Base-by-base conservation (phyloP, 192 early-diverging fungal genomes). In the Globomyces pollinis-pini region DNA sequence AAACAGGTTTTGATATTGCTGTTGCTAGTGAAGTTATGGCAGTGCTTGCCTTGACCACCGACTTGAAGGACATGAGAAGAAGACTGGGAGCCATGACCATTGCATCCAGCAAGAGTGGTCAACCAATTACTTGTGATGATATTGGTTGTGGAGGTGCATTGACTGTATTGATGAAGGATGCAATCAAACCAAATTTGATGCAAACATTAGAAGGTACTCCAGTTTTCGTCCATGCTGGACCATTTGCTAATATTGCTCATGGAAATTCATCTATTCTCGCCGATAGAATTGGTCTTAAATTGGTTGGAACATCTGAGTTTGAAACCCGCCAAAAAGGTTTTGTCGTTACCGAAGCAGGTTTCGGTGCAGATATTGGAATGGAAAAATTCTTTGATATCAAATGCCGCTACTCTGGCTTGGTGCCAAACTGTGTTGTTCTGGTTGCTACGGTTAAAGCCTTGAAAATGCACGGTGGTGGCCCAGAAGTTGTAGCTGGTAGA, bases 1-100 rank as follows among this genome's bases (percentile, higher is more conserved):
- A 86, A 67, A 99, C 96, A 20, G 94, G 96, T 24, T 99, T 93
- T 63, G 96, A 99, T 74, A 99, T 99, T 60, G 75, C 94, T 5
- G 96, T 99, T n/a, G 94, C 93, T 15, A 90, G 88, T 66, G 96
- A 99, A 71, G 86, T 91, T 69, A 99, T 99, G 96, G 96, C 96
- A 3, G 91, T 99, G 2, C 73, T 99, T 29, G 94, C 96, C 2
- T 72, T 99, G 34, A 87, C 89, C 21, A 95, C 91, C 2, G 87
- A 87, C 68, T 65, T 99, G 57, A 63, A 71, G 30, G 96, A 99
- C 59, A 96, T 99, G 94, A 80, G 96, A 26, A 80, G 88, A 57
- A 77, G 68, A 18, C 73, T 99, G 15, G 96, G 92, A 4, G 76
- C 80, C 36, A 99, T 99, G 93, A 94, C 97, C 0, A 90, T 99